Evolutionary conservation across 1,284 basidiomycete genomes (phyloP), one percentile per base, ranked within the genome.

Genomic region (Ustilago esculenta): DNA sequence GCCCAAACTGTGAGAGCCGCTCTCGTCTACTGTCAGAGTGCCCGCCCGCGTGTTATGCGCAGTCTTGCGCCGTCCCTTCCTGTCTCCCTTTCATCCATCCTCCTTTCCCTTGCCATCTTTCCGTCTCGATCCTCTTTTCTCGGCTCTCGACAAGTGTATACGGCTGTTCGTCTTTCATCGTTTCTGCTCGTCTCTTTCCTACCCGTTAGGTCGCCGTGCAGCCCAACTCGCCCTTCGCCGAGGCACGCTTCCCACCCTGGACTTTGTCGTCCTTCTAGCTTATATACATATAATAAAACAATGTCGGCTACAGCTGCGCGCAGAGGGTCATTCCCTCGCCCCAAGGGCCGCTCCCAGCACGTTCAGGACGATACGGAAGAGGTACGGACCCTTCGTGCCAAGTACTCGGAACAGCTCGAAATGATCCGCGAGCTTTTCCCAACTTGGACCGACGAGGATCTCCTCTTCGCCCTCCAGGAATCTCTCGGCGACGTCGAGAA

Each of bases 391-490:
- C 71, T 81, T 40, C 73, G 80, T 36, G 48, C 75, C 34, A 80
- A 77, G 60, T 81, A 79, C 69, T 58, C 72, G 39, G 90, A 68
- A 23, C 74, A 80, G 54, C 76, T 82, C 48, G 81, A 84, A 29
- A 86, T 88, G 58, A 87, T 93, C 14, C 87, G 89, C 81, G 92
- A 92, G 80, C 82, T 88, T 61, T 94, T 92, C 81, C 88, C 91
- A 11, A 77, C 82, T 73, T 94, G 88, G 89, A 87, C 89, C 79
- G 86, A 86, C 73, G 91, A 93, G 79, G 92, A 94, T 83, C 86
- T 94, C 58, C 86, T 88, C 66, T 89, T 89, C 29, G 85, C 90
- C 41, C 86, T 94, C 37, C 77, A 82, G 50, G 92, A 94, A 76
- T 87, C 88, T 21, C 84, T 83, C 39, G 92, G 92, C 39, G 91